phyloP scores from a whole-genome alignment of 768 basidiomycete species.

The Boletellus emodensis region DNA sequence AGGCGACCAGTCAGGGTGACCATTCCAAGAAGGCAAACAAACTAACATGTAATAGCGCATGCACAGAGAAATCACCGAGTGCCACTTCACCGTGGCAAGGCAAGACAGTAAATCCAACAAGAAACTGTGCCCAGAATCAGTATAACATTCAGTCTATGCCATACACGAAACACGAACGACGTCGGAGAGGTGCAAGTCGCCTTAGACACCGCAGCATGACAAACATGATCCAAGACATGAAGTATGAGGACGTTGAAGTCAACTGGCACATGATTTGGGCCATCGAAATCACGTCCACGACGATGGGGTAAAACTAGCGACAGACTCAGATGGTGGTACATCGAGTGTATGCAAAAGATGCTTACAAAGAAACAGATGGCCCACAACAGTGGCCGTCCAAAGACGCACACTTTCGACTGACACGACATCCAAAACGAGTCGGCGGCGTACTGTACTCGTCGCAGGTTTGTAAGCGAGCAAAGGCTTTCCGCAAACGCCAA shows the following conservation, averaged over 20 bases:
- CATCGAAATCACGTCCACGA: conserved; percentile 23
- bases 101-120: background rate
- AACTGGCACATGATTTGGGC: conserved; percentile 10
- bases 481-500: background rate
- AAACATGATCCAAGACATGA: conserved; percentile 6
- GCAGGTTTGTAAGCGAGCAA: background rate
- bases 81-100: conserved; percentile 3
- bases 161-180: conserved; percentile 1
- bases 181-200: conserved; percentile 1
- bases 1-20: background rate
- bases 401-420: background rate
- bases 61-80: background rate
- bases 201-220: conserved; percentile 1
- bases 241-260: conserved; percentile 12
- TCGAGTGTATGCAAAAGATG: background rate
- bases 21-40: background rate
- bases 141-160: background rate
- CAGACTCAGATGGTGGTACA: background rate
- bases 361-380: conserved; percentile 23
- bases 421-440: conserved; percentile 6
- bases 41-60: background rate
- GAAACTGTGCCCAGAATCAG: conserved; percentile 5
- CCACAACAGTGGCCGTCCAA: conserved; percentile 9
- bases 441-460: background rate
- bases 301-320: conserved; percentile 18